Evolutionary conservation across 1,284 basidiomycete genomes (phyloP), one percentile per base, ranked within the genome.

Genomic region (Singerocomus inundabilis): DNA sequence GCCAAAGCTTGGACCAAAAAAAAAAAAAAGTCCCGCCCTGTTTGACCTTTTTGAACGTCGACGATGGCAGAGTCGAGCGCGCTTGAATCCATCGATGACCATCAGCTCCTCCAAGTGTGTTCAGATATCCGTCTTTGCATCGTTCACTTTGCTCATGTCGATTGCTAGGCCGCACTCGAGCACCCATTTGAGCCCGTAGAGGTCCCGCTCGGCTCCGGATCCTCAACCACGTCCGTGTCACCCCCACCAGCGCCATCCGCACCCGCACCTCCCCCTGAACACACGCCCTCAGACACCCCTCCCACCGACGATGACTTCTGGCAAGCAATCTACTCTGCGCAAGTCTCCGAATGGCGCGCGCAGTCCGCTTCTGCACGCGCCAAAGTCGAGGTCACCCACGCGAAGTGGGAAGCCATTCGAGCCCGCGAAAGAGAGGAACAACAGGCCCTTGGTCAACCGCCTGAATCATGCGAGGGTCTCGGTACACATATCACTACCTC

Each of bases 341-440:
- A 90, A 48, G 72, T 90, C 9, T 73, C 76, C 33, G 70, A 75
- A 57, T 94, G 91, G 91, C 82, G 83, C 34, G 80, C 80, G 25
- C 80, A 87, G 61, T 86, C 84, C 26, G 82, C 87, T 30, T 79
- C 82, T 53, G 85, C 85, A 37, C 83, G 91, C 44, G 74, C 79
- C 58, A 90, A 86, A 64, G 87, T 89, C 8, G 84, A 88, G 68
- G 77, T 75, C 51, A 82, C 85, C 61, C 81, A 89, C n/a, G 76
- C 78, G 38, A 72, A 77, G 51, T 88, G 89, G 81, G 89, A 90
- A 63, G 74, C 72, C 29, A 71, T 82, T 41, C 59, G 64, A 4
- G 48, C 48, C 10, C 46, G 46, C 4, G 64, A 66, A 46, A 41
- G 46, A 6, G 56, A 53, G n/a, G 64, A 68, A 28, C 56, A 54